These are phyloP conservation scores for Fusarium compactum DNA, from an alignment of 2,329 filamentous ascomycete species.

Conservation along the genomic window DNA sequence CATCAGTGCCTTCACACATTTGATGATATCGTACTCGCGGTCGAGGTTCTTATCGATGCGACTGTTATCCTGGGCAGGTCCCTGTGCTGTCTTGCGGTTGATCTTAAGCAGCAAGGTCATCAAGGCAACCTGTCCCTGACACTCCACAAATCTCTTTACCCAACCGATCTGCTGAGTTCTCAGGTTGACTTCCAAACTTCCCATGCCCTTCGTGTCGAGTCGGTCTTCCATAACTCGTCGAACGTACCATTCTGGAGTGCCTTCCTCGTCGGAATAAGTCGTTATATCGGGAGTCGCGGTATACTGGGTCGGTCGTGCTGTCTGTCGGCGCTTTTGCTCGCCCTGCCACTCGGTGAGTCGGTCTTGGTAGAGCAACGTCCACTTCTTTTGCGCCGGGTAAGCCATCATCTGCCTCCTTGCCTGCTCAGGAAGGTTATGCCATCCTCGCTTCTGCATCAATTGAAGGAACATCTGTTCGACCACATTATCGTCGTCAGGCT, in stretches of 20 bases:
- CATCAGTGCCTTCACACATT: conserved; percentile 96
- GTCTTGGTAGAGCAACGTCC: conserved; percentile 96
- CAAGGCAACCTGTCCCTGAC: conserved; percentile 94
- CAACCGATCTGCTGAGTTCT: conserved; percentile 97
- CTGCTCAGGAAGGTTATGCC: conserved; percentile 96
- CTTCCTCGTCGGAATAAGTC: conserved; percentile 89
- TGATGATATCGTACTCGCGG: conserved; percentile 95
- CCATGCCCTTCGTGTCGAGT: conserved; percentile 90
- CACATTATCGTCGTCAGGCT: conserved; percentile 82
- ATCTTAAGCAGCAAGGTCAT: conserved; percentile 95
- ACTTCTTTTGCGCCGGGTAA: conserved; percentile 95
- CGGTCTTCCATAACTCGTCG: conserved; percentile 96
- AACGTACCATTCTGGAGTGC: conserved; percentile 98
- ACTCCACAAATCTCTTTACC: conserved; percentile 97
- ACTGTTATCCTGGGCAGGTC: conserved; percentile 71
- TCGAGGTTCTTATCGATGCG: conserved; percentile 83
- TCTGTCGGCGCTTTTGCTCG: conserved; percentile 87
- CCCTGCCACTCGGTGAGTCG: conserved; percentile 93
- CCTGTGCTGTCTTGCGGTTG: conserved; percentile 84
- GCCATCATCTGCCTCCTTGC: conserved; percentile 95
- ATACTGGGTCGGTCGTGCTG: conserved; percentile 78
- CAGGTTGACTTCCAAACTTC: conserved; percentile 92
- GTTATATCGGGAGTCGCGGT: conserved; percentile 77
- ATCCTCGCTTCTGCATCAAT: conserved; percentile 97
- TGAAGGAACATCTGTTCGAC: conserved; percentile 93